Evolutionary conservation across 1,284 basidiomycete genomes (phyloP), one percentile per base, ranked within the genome.

Genomic region (Cryptococcus deneoformans): DNA sequence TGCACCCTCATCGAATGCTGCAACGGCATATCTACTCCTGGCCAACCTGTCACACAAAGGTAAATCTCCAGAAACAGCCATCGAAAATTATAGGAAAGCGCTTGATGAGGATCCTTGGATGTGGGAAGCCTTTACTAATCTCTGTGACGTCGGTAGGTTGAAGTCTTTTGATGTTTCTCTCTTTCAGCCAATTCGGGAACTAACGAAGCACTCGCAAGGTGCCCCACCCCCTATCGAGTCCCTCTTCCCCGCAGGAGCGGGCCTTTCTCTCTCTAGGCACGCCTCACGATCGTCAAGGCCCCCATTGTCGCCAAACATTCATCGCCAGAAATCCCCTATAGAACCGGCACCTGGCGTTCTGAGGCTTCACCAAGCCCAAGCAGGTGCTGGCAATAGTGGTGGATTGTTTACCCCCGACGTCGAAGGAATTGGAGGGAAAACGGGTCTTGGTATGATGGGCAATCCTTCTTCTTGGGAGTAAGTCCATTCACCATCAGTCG

Each of bases 91-190:
- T 72, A 81, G 82, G 40, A 82, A 86, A 58, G 90, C 91, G 11
- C 80, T 96, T 55, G 74, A 79, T 12, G 76, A 87, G 49, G 87
- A 92, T 73, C 89, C 90, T 24, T 85, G 90, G 77, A 78, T 93
- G 49, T 96, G 92, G 92, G 93, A 97, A 75, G 93, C 93, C 0
- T 91, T 94, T 71, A 89, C 91, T 64, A 92, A 90, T 0, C 77
- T 97, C 35, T 96, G 92, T 73, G 79, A 85, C 52, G 79, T 91
- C 43, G 92, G 93, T 90, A 65, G 64, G 83, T 42, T 80, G 34
- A 44, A 8, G 45, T 11, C 14, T 52, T 20, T 29, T 16, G 12
- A 36, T 54, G 51, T 46, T 11, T 47, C 14, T 1, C 29, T 29
- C 5, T 29, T 29, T 5, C 29, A 29, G 29, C 29, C 29, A 29